Conservation (phyloP, 1,284 basidiomycete genomes). For the Trametes hirsuta region DNA sequence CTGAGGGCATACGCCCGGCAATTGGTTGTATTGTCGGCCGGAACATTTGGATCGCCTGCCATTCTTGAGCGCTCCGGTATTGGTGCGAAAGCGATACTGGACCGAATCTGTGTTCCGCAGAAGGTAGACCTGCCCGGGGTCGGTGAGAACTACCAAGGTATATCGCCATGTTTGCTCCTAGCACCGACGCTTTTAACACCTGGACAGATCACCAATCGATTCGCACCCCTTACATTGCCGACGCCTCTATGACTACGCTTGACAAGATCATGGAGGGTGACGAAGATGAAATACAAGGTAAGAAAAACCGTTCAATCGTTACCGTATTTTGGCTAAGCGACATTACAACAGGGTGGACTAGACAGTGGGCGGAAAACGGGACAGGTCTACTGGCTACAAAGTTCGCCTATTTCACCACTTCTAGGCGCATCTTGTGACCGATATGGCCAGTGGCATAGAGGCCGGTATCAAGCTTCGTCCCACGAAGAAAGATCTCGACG, state of each 20-base stretch:
- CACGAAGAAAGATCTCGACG: constrained; percentile 40
- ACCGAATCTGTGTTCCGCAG: constrained; percentile 42
- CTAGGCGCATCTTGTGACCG: not conserved
- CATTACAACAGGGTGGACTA: constrained; percentile 30
- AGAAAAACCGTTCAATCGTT: not conserved
- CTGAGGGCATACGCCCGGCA: constrained; percentile 41
- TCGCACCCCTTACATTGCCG: constrained; percentile 40
- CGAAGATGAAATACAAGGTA: constrained; percentile 2
- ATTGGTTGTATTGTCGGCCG: constrained; percentile 52
- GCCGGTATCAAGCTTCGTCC: constrained; percentile 53
- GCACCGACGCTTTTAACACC: not conserved
- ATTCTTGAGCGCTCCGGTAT: constrained; percentile 51
- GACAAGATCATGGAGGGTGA: constrained; percentile 46
- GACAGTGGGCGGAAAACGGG: constrained; percentile 46
- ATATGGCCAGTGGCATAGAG: constrained; percentile 41
- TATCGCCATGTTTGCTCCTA: constrained; percentile 1
- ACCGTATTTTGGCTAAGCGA: not conserved
- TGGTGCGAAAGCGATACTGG: constrained; percentile 39
- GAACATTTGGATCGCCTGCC: constrained; percentile 56
- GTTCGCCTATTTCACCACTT: constrained; percentile 32
- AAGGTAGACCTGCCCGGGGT: constrained; percentile 59
- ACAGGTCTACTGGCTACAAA: constrained; percentile 52
- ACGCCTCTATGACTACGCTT: constrained; percentile 45
- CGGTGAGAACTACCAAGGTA: constrained; percentile 58
- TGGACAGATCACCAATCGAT: constrained; percentile 48